Evolutionary conservation across 495 filamentous ascomycete genomes (phyloP), one percentile per base, ranked within the genome.

Genomic region (Symbiotaphrina buchneri): DNA sequence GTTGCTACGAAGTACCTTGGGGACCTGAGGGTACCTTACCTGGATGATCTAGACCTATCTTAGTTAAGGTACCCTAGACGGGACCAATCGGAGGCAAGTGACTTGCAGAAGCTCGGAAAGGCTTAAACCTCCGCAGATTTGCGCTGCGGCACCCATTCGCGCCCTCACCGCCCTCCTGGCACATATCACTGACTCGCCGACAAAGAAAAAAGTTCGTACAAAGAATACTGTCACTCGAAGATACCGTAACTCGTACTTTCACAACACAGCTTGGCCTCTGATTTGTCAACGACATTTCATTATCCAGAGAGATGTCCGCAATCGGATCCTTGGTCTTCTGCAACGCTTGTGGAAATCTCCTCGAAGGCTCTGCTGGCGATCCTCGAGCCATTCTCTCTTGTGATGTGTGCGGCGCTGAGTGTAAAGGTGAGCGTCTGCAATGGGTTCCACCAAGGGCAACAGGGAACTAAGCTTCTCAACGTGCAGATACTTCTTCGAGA

Each of bases 301-400:
- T 10, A 28, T 19, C 21, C 24, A 41, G 0, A 21, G 39, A 38
- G 18, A 93, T 92, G 82, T 71, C 85, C 35, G 68, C 72, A 6
- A 78, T 93, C 37, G 85, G 82, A 16, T 87, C 82, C 18, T 58
- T 93, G 19, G 69, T 93, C 24, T 97, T 97, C 54, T 94, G 87
- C 55, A 81, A 69, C 11, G 80, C 83, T 47, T 93, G 85, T 49
- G 84, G 85, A 28, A 85, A 91, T 49, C 63, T 94, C 2, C 64
- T 97, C 27, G 79, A 87, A 16, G 63, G 67, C 16, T 77, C 78
- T 15, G 69, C 73, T 29, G 78, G 80, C 23, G 65, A 68, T 38
- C 57, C 65, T 33, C 73, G 80, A 44, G 72, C 71, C 10, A 68
- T 76, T 33, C 52, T 97, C 15, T 54, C 59, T 38, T 97, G 85